A percentile compares a stretch with the other conserved stretches of the same genome.
phyloP scores from a whole-genome alignment of 2,329 filamentous ascomycete genomes.

The Xylariaceae sp. region DNA sequence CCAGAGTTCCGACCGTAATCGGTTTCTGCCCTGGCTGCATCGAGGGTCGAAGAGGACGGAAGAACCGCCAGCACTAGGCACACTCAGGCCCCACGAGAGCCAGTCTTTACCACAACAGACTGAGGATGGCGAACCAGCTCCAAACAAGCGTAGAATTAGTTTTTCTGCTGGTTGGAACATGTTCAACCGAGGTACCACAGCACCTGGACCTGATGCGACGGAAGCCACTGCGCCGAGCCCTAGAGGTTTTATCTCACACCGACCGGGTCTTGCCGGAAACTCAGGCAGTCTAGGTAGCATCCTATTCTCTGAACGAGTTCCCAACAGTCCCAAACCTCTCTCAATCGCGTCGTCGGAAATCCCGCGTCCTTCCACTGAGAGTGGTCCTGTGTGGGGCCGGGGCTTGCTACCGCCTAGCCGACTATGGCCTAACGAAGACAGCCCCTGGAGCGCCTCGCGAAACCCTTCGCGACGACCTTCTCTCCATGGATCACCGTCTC shows the following conservation, averaged over 20 bases:
- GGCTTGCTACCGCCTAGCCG: conserved; percentile 45
- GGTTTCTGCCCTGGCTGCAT: conserved; percentile 56
- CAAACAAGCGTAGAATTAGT: conserved; percentile 52
- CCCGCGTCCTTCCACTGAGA: conserved; percentile 73
- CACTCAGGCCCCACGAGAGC: conserved; percentile 65
- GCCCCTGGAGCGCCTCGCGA: conserved; percentile 48
- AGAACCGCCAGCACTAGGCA: conserved; percentile 60
- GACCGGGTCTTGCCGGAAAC: conserved; percentile 30
- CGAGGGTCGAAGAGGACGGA: conserved; percentile 57
- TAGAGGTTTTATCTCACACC: conserved; percentile 27
- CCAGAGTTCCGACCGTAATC: conserved; percentile 40
- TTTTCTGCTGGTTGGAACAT: conserved; percentile 52
- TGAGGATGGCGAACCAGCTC: conserved; percentile 51
- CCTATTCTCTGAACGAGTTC: conserved; percentile 50
- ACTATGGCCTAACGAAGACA: conserved; percentile 60
- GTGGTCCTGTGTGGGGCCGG: conserved; percentile 66
- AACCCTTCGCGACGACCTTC: conserved; percentile 77
- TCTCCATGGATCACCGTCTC: conserved; percentile 67
- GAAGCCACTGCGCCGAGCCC: conserved; percentile 31
- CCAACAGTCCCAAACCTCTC: conserved; percentile 58
- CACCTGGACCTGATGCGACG: conserved; percentile 35
- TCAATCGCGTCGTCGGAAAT: conserved; percentile 66
- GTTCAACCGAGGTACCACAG: conserved; percentile 49
- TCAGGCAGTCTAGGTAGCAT: conserved; percentile 44
- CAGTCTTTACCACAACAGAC: conserved; percentile 66